Evolutionary conservation across 371 early-diverging fungal species (phyloP).

Genomic region (Smittium mucronatum): DNA sequence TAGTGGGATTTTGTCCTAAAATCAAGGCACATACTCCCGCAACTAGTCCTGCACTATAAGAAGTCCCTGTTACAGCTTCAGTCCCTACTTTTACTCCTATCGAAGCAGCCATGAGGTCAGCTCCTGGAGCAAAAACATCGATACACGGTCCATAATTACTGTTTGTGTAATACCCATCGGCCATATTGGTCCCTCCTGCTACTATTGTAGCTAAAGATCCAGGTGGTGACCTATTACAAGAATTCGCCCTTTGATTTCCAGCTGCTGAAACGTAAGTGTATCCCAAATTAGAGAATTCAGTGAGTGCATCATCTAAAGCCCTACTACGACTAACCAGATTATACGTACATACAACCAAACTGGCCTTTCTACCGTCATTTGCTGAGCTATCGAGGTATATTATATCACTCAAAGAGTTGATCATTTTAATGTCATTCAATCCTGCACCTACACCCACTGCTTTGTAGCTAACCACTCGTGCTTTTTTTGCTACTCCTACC

Average conservation of each 20-base stretch:
- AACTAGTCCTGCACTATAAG: conserved; percentile 6
- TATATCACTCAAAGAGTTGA: conserved; percentile 55
- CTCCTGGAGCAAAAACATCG: conserved; percentile 91
- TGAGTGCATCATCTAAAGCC: conserved; percentile 69
- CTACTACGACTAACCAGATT: conserved; percentile 70
- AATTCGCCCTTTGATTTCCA: conserved; percentile 10
- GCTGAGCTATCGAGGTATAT: conserved; percentile 37
- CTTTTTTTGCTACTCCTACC: conserved; percentile 11
- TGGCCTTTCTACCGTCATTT: conserved; percentile 46
- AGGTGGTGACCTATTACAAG: background rate
- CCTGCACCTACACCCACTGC: conserved; percentile 51
- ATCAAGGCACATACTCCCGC: conserved; percentile 7
- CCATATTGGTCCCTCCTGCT: conserved; percentile 50
- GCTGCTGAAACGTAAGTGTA: conserved; percentile 1
- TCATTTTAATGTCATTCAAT: conserved; percentile 62
- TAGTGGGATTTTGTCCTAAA: background rate
- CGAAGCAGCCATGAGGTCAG: conserved; percentile 82
- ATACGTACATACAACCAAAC: conserved; percentile 89
- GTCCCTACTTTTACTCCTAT: conserved; percentile 53
- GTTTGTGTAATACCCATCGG: conserved; percentile 77
- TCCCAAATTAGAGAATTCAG: conserved; percentile 17
- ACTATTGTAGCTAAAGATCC: background rate
- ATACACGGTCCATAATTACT: conserved; percentile 88
- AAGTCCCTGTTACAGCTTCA: conserved; percentile 11
- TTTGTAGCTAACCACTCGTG: conserved; percentile 8